Percentiles rank a stretch among this genome's conserved stretches.
These are phyloP conservation scores for Trypanosoma conorhini DNA, from an alignment of 208 protist genomes.

Conservation along the genomic window DNA sequence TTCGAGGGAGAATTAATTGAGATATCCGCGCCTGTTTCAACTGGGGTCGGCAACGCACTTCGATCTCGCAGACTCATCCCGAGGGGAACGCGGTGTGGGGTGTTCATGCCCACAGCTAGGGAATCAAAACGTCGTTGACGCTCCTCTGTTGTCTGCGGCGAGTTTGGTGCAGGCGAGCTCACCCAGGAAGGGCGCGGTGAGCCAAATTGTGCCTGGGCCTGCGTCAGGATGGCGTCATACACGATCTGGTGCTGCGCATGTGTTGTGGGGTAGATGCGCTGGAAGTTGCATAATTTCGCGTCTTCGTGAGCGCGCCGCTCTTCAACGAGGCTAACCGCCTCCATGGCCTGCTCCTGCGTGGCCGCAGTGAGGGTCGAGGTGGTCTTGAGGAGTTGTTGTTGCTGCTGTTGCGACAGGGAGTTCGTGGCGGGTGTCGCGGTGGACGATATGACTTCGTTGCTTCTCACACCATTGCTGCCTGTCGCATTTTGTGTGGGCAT, in stretches of 20 bases:
- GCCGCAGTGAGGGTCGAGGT: background rate
- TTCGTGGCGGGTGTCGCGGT: background rate
- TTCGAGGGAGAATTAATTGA: background rate
- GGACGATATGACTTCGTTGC: background rate
- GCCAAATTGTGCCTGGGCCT: conserved; percentile 29
- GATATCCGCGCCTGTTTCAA: background rate
- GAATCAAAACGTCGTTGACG: conserved; percentile 16
- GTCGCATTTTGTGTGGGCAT: conserved; percentile 20
- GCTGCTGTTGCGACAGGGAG: background rate
- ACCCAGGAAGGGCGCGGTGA: background rate
- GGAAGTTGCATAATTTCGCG: conserved; percentile 75
- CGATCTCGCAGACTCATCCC: background rate
- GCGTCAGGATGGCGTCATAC: conserved; percentile 69
- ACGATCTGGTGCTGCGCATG: conserved; percentile 59
- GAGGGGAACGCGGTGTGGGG: background rate
- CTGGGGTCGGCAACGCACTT: background rate
- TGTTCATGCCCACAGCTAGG: background rate
- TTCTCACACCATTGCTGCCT: background rate
- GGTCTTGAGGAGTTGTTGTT: background rate
- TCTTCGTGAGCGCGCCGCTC: conserved; percentile 69
- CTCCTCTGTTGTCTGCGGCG: conserved; percentile 20
- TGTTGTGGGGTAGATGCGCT: conserved; percentile 75
- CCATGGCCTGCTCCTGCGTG: conserved; percentile 3
- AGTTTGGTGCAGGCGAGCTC: conserved; percentile 3
- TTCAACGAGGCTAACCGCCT: conserved; percentile 17